Conservation (phyloP, 306 rosid species). For the Vachellia pachyceras region DNA sequence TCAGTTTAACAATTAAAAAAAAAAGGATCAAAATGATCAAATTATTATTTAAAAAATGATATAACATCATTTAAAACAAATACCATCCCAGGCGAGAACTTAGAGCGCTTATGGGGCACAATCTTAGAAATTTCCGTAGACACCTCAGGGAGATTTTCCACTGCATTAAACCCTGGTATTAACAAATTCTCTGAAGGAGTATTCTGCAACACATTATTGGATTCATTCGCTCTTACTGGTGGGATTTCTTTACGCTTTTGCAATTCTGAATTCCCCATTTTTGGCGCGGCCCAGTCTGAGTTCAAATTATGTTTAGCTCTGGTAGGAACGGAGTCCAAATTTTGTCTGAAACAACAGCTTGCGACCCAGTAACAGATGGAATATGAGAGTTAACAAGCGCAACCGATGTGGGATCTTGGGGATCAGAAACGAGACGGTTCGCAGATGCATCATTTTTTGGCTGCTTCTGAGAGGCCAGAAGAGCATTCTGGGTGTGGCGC, state of each 20-base stretch:
- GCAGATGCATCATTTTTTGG: conserved; percentile 21
- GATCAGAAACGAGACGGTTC: background rate
- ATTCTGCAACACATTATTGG: conserved; percentile 25
- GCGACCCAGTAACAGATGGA: conserved; percentile 1
- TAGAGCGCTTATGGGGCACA: conserved; percentile 65
- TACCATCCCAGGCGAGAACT: conserved; percentile 98
- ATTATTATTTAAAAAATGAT: background rate
- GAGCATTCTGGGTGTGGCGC: conserved; percentile 68
- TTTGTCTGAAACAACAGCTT: conserved; percentile 10
- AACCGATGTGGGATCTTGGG: conserved; percentile 19
- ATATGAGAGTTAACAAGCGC: conserved; percentile 13
- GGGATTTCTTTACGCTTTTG: background rate
- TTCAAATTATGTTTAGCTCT: background rate
- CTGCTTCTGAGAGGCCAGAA: conserved; percentile 59
- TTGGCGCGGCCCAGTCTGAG: background rate
- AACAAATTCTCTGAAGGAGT: conserved; percentile 50
- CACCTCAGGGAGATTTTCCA: conserved; percentile 42
- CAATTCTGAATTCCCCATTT: conserved; percentile 19
- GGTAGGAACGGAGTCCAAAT: background rate
- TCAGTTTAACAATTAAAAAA: background rate
- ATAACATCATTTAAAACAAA: background rate
- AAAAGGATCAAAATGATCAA: background rate
- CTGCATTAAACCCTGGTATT: conserved; percentile 14
- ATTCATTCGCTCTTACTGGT: background rate
- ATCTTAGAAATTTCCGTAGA: conserved; percentile 74